phyloP scores from a whole-genome alignment of 2,329 filamentous ascomycete species.

The Sphaerostilbella broomeana region DNA sequence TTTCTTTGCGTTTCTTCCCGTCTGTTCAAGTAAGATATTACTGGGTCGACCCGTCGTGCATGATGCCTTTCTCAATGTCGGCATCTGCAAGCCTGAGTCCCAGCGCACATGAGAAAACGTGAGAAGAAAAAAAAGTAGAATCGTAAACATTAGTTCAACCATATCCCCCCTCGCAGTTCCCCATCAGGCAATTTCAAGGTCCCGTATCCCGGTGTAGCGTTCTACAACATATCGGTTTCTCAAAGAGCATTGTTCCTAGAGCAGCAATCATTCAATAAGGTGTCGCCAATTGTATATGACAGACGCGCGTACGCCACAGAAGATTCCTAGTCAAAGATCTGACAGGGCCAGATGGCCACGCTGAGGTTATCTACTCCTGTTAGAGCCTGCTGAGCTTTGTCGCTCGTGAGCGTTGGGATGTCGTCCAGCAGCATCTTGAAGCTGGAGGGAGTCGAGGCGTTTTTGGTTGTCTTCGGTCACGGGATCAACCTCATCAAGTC shows the following conservation, averaged over 20 bases:
- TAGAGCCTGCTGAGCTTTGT: slow-evolving; percentile 52
- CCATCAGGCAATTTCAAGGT: neutral
- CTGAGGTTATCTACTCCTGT: slow-evolving; percentile 39
- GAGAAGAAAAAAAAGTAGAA: slow-evolving; percentile 4
- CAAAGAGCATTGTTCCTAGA: too few relatives aligned
- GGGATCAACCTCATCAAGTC: slow-evolving; percentile 70
- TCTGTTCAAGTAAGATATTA: slow-evolving; percentile 6
- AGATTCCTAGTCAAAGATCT: too few relatives aligned
- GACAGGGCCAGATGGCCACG: slow-evolving; percentile 1
- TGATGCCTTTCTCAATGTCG: slow-evolving; percentile 14
- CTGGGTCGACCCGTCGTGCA: slow-evolving; percentile 13
- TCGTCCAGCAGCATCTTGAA: slow-evolving; percentile 70
- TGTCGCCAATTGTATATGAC: too few relatives aligned
- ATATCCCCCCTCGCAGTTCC: slow-evolving; percentile 1
- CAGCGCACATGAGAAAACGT: slow-evolving; percentile 10
- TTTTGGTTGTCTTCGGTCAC: slow-evolving; percentile 78
- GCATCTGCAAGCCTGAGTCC: slow-evolving; percentile 10
- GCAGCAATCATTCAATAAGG: too few relatives aligned
- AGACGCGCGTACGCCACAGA: too few relatives aligned
- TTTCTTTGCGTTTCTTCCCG: neutral
- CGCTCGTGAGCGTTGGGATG: slow-evolving; percentile 51
- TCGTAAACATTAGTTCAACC: slow-evolving; percentile 12
- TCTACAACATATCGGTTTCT: too few relatives aligned
- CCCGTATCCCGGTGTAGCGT: too few relatives aligned
- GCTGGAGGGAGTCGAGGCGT: slow-evolving; percentile 79